Base-by-base conservation (phyloP, 176 grass and related monocot genomes). In the Otatea glauca region DNA sequence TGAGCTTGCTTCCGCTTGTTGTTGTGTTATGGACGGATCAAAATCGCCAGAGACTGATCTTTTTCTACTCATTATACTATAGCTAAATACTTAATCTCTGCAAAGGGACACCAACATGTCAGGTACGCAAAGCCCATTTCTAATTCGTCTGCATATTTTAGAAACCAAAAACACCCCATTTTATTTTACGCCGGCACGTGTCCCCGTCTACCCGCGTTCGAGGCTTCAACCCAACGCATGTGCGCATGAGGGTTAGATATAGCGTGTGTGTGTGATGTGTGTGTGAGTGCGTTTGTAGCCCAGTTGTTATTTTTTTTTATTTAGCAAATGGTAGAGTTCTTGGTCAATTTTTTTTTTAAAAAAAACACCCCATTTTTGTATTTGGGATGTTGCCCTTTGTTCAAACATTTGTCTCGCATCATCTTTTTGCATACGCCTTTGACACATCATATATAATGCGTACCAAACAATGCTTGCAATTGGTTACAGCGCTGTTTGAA, bases 351-450 rank as follows among this genome's bases (percentile, higher is more conserved):
- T 29, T 29, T 1, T 29, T 29, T 29, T 1, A 29, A 29, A 29
- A 79, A 90, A 90, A 55, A 62, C 24, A 15, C 47, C 16, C 7
- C 4, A 70, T 34, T 80, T 80, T 91, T 87, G 80, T 79, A 87
- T 75, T 21, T 21, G 62, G 62, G 74, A 83, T 42, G 78, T 90
- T 55, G 78, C 47, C 70, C 68, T 44, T 44, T 14, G 81, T 56
- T 87, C 85, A 21, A 83, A 90, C 84, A 90, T 79, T 79, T 83
- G 79, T 79, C 80, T 83, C 48, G 65, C 72, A 17, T 80, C 79
- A 87, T 84, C 85, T 91, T 91, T 83, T n/a, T 18, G 80, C 74
- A 32, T 58, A 78, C 65, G 66, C 65, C 79, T 90, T 87, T 80
- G 69, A 48, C 54, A 41, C 63, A 70, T 16, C 32, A 72, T 83